A percentile compares a stretch with the other conserved stretches of the same genome.
Conservation (phyloP, 371 early-diverging fungal species). For the Blakeslea trispora region DNA sequence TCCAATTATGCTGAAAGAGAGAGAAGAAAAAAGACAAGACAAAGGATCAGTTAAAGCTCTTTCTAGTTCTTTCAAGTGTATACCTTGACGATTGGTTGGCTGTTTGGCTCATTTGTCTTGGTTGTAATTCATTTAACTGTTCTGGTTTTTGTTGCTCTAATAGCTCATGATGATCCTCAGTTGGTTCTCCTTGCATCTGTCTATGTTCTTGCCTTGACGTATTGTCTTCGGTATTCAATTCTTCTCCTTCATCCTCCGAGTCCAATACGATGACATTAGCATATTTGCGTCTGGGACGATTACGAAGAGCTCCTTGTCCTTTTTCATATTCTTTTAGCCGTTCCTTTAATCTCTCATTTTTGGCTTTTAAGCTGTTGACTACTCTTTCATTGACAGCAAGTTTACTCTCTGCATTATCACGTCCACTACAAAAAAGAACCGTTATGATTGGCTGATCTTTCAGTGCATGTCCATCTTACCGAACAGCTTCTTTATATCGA, state of each 20-base stretch:
- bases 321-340: not conserved
- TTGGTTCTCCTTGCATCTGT: too few relatives aligned
- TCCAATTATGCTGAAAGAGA: too few relatives aligned
- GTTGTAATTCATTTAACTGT: too few relatives aligned
- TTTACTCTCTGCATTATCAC: not conserved
- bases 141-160: too few relatives aligned
- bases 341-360: not conserved
- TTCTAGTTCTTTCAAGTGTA: not conserved
- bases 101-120: too few relatives aligned
- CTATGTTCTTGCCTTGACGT: not conserved
- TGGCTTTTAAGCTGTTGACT: not conserved
- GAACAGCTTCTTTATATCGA: not conserved
- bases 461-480: not conserved
- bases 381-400: not conserved
- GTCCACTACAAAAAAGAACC: not conserved
- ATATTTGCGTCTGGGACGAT: not conserved
- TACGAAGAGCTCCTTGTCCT: not conserved
- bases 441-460: not conserved
- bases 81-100: too few relatives aligned
- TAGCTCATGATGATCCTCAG: too few relatives aligned
- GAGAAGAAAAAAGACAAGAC: too few relatives aligned
- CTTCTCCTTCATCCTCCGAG: not conserved
- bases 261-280: constrained; percentile 1
- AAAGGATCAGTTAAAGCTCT: not conserved
- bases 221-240: not conserved